phyloP scores from a whole-genome alignment of 345 rosid species.

The Tarenaya hassleriana region DNA sequence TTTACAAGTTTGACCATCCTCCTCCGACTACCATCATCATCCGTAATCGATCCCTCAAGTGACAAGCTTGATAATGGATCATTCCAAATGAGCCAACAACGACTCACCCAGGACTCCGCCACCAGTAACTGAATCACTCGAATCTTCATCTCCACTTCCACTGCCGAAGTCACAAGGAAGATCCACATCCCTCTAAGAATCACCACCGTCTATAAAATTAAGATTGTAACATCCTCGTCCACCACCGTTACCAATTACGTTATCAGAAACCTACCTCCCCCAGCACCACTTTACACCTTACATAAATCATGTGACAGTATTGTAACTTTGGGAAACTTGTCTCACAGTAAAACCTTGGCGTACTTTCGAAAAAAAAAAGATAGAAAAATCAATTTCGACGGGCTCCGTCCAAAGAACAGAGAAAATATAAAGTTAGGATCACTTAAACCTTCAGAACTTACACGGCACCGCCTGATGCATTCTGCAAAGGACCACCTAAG shows the following conservation, averaged over 20 bases:
- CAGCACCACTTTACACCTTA: conserved; percentile 89
- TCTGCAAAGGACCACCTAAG: conserved; percentile 71
- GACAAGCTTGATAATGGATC: conserved; percentile 67
- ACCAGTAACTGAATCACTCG: conserved; percentile 65
- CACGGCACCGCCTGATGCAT: conserved; percentile 61
- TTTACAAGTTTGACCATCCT: conserved; percentile 34
- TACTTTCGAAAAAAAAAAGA: conserved; percentile 47
- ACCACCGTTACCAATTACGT: conserved; percentile 82
- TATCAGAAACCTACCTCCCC: conserved; percentile 60
- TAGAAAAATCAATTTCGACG: conserved; percentile 8
- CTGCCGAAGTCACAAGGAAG: conserved; percentile 97
- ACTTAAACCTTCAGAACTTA: conserved; percentile 45
- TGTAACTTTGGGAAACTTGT: conserved; percentile 45
- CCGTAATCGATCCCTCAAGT: conserved; percentile 62
- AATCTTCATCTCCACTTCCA: conserved; percentile 78
- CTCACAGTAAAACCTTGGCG: conserved; percentile 72
- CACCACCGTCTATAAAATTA: conserved; percentile 62
- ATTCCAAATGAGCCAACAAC: conserved; percentile 9
- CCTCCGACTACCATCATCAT: conserved; percentile 78
- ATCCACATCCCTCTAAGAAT: conserved; percentile 65
- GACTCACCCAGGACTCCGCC: conserved; percentile 80
- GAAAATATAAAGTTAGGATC: conserved; percentile 16
- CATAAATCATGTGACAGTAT: neutral
- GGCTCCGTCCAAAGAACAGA: conserved; percentile 14
- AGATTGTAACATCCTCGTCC: conserved; percentile 77